Conservation (phyloP, 305 asterid genomes). For the Withania somnifera region DNA sequence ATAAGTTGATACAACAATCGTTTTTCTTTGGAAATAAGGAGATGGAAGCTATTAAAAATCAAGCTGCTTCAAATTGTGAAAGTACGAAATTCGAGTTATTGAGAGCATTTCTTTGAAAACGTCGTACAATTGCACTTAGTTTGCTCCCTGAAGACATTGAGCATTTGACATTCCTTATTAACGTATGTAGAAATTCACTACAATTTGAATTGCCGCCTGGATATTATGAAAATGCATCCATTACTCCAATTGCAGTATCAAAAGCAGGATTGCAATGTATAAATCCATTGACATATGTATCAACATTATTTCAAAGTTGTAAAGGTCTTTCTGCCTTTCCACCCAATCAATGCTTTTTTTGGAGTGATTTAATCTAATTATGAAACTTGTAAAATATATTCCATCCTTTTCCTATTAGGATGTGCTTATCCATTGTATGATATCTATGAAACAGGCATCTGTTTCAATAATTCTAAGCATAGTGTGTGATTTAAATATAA, state of each 20-base stretch:
- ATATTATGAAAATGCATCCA: slow-evolving; percentile 16
- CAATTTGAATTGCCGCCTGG: slow-evolving; percentile 5
- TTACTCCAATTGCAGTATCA: not conserved
- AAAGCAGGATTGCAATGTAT: not conserved
- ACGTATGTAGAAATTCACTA: not conserved
- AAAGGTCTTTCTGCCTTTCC: not conserved
- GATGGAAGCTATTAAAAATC: not conserved
- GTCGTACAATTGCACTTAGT: slow-evolving; percentile 7
- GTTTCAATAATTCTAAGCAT: not conserved
- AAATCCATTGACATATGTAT: slow-evolving; percentile 6
- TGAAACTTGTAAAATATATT: not conserved
- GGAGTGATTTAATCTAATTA: not conserved
- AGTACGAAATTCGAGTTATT: slow-evolving; percentile 2
- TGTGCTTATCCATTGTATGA: not conserved
- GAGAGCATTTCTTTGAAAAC: slow-evolving; percentile 12
- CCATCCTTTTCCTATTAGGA: not conserved
- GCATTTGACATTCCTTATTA: not conserved
- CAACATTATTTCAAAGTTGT: not conserved
- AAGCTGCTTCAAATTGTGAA: not conserved
- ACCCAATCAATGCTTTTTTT: not conserved
- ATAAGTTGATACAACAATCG: not conserved
- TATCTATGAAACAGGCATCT: not conserved
- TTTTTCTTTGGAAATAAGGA: slow-evolving; percentile 7
- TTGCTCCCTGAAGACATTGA: not conserved
- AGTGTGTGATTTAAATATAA: not conserved